Base-by-base conservation (phyloP, 1,139 yeast genomes). In the Candida frijolesensis region DNA sequence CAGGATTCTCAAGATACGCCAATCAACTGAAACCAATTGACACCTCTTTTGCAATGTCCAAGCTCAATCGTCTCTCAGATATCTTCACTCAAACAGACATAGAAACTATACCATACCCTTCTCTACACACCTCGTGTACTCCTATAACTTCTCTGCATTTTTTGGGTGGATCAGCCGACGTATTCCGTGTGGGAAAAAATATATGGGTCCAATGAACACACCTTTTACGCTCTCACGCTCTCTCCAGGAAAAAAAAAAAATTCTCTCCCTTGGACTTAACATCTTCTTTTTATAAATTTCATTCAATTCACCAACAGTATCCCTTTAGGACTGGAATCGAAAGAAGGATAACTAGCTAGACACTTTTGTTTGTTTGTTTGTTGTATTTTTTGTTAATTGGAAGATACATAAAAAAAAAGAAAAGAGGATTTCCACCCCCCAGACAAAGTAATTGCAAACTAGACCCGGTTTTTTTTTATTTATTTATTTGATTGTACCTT, bases 191-290 rank as follows among this genome's bases (percentile, higher is more conserved):
- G 9, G 25, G 8, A 39, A 39, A 39, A 22, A 29, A 27, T 27
- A 40, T 27, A 27, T 40, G 15, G 15, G 30, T 38, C 29, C 7
- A 19, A 7, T 6, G 42, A 22, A 38, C 22, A 22, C 30, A 38
- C 42, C 42, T 9, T 9, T 38, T 38, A 38, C 43, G 7, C 45
- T 19, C 29, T 10, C 38, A 15, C 38, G 10, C 22, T 34, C 33
- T 34, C 46, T 43, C 46, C 46, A 43, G 46, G 30, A 42, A 42
- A 32, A 32, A 33, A 43, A 43, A 42, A 43, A 43, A 43, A 32
- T 43, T 43, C 46, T 43, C 46, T 22, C 46, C 35, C 25, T 25
- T 34, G 6, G 10, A 19, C 34, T 32, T 5, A 14, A 11, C 32
- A 19, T 43, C 35, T 34, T 22, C 46, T 43, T 27, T 35, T 34